Evolutionary conservation across 768 basidiomycete genomes (phyloP).

Genomic region (Chalciporus sphaerocephalus): DNA sequence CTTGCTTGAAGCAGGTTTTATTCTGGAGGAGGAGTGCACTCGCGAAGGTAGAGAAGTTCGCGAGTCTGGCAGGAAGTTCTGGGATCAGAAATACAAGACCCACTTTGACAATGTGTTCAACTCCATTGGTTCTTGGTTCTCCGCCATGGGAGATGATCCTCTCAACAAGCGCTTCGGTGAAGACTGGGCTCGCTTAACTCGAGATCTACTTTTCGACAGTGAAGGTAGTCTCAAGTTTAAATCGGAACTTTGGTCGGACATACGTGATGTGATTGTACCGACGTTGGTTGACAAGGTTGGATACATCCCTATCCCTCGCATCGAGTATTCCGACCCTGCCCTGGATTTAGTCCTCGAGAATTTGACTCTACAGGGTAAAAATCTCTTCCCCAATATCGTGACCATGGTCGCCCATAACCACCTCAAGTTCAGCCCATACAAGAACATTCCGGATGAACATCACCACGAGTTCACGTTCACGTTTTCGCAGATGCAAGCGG

Average conservation of each 20-base stretch:
- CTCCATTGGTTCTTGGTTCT: slow-evolving; percentile 72
- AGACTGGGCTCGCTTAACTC: slow-evolving; percentile 77
- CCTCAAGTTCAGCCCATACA: slow-evolving; percentile 81
- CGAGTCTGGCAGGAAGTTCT: slow-evolving; percentile 74
- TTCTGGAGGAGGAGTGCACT: slow-evolving; percentile 75
- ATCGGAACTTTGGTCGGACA: slow-evolving; percentile 82
- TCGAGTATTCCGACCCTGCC: slow-evolving; percentile 86
- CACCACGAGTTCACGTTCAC: slow-evolving; percentile 73
- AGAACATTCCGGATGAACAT: slow-evolving; percentile 46
- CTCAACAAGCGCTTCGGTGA: slow-evolving; percentile 77
- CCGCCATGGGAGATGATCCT: slow-evolving; percentile 80
- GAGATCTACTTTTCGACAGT: slow-evolving; percentile 69
- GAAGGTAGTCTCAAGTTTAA: slow-evolving; percentile 89
- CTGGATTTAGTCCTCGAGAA: slow-evolving; percentile 93
- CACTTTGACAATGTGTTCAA: slow-evolving; percentile 83
- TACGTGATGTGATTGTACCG: slow-evolving; percentile 79
- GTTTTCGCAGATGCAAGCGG: slow-evolving; percentile 84
- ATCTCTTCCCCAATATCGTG: slow-evolving; percentile 82
- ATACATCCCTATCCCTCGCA: slow-evolving; percentile 85
- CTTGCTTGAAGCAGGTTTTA: slow-evolving; percentile 77
- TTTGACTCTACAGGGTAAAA: slow-evolving; percentile 79
- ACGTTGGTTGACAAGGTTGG: slow-evolving; percentile 69
- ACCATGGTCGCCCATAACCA: slow-evolving; percentile 74
- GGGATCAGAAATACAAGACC: slow-evolving; percentile 62
- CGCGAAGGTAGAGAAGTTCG: slow-evolving; percentile 57